Evolutionary conservation across 257 asterid species (phyloP).

Genomic region (Verbena officinalis): DNA sequence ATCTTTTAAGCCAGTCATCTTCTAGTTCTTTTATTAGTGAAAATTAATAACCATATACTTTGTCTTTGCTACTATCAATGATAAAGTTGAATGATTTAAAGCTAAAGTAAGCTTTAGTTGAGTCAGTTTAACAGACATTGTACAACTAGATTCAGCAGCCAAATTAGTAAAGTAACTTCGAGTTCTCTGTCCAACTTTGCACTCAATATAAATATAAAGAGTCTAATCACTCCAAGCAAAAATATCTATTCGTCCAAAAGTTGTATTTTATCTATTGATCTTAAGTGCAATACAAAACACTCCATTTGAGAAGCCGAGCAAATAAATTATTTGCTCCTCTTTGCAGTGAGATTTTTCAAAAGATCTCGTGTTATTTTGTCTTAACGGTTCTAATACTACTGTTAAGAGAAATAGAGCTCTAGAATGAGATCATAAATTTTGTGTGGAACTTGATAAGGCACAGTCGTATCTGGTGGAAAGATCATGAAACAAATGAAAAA

Average conservation of each 20-base stretch:
- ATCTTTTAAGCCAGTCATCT: no score
- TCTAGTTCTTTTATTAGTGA: no score
- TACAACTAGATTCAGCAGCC: conserved; percentile 7
- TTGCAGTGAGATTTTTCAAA: neutral
- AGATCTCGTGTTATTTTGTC: neutral
- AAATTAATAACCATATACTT: no score
- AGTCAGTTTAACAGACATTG: neutral
- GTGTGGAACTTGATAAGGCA: conserved; percentile 5
- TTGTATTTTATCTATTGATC: neutral
- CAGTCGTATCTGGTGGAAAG: conserved; percentile 3
- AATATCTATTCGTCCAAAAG: neutral
- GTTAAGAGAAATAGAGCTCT: neutral
- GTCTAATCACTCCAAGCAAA: neutral
- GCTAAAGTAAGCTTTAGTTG: no score
- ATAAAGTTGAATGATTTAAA: no score
- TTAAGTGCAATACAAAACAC: conserved; percentile 6
- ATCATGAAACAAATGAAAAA: neutral
- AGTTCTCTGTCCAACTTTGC: neutral
- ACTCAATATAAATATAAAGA: neutral
- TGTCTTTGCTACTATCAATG: no score
- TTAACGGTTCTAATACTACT: neutral
- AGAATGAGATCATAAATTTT: conserved; percentile 1
- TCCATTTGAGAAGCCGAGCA: conserved; percentile 3
- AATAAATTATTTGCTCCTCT: neutral
- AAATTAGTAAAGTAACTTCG: no score